phyloP scores from a whole-genome alignment of 1,139 yeast species.

The Candida pseudocylindracea region DNA sequence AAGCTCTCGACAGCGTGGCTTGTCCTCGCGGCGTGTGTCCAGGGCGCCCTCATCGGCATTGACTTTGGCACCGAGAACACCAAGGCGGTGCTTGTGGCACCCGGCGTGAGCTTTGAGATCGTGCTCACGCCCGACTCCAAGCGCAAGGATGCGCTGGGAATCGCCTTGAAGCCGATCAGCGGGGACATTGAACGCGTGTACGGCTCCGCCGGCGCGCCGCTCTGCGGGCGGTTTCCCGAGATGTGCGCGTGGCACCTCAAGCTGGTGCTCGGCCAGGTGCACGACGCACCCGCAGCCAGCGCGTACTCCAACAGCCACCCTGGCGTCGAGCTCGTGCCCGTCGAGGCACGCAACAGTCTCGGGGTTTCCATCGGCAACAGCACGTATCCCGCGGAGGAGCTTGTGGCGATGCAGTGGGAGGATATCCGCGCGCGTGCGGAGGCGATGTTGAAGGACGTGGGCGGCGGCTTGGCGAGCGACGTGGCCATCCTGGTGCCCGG shows the following conservation, averaged over 20 bases:
- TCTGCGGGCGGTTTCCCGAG: conserved; percentile 55
- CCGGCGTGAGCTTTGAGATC: conserved; percentile 73
- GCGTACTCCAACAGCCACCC: conserved; percentile 31
- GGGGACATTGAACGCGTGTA: conserved; percentile 46
- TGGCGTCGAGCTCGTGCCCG: conserved; percentile 28
- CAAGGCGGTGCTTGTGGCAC: conserved; percentile 79
- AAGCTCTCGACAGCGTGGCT: neutral
- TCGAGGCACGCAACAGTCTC: conserved; percentile 21
- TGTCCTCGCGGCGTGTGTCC: neutral
- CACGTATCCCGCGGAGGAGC: conserved; percentile 39
- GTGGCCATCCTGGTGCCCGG: conserved; percentile 64
- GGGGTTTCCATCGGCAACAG: conserved; percentile 31
- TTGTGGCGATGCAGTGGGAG: conserved; percentile 61
- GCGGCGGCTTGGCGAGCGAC: conserved; percentile 25
- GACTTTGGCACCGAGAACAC: conserved; percentile 83
- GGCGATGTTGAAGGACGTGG: conserved; percentile 11
- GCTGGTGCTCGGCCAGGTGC: conserved; percentile 41
- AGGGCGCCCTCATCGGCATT: conserved; percentile 57
- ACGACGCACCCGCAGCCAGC: conserved; percentile 20
- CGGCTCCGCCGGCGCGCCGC: conserved; percentile 55
- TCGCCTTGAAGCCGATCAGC: conserved; percentile 29
- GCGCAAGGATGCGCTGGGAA: conserved; percentile 68
- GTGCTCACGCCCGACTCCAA: conserved; percentile 80
- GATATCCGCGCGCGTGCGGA: conserved; percentile 48
- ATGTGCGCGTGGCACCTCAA: conserved; percentile 49